Base-by-base conservation (phyloP, 2,329 filamentous ascomycete genomes). In the Colletotrichum filicis region DNA sequence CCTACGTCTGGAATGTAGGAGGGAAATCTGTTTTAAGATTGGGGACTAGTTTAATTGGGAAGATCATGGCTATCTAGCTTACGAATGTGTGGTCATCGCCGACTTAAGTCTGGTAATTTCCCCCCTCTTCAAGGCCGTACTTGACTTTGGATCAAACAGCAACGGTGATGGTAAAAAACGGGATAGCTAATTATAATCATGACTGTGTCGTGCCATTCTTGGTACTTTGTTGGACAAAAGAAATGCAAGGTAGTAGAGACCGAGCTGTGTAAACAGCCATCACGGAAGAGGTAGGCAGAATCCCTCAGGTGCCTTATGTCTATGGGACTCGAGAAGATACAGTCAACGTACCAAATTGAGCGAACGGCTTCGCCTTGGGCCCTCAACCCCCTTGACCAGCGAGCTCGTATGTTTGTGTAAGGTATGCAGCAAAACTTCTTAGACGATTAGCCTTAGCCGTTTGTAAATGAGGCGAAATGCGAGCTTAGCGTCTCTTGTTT, bases 401-500 rank as follows among this genome's bases (percentile, higher is more conserved):
- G 30, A 28, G 9, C 32, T 73, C 59, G 67, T 60, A 26, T 14
- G 58, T 55, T 37, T 35, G 30, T 42, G 35, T 52, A 49, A 46
- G 56, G 35, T 52, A 49, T 56, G 56, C 37, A 68, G 22, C 60
- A 58, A 35, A 71, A 30, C 76, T 77, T 76, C 79, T 76, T 78
- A 71, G 65, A 76, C 70, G 66, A 79, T 82, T 81, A 81, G 80
- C 78, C 67, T 79, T 69, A 76, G 78, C 49, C 74, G 68, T 76
- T 77, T 74, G 73, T 61, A 57, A 42, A 42, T 76, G 46, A 60
- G 49, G 66, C 57, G 12, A 30, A 77, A 76, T 77, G 80, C 75
- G 75, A 78, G 75, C 76, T 80, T 77, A 79, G 81, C 80, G 80
- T 82, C 78, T 80, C 77, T 82, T 3, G 4, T 46, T 59, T 61